phyloP scores from a whole-genome alignment of 176 grass and related monocot species.

The Cenchrus americanus region DNA sequence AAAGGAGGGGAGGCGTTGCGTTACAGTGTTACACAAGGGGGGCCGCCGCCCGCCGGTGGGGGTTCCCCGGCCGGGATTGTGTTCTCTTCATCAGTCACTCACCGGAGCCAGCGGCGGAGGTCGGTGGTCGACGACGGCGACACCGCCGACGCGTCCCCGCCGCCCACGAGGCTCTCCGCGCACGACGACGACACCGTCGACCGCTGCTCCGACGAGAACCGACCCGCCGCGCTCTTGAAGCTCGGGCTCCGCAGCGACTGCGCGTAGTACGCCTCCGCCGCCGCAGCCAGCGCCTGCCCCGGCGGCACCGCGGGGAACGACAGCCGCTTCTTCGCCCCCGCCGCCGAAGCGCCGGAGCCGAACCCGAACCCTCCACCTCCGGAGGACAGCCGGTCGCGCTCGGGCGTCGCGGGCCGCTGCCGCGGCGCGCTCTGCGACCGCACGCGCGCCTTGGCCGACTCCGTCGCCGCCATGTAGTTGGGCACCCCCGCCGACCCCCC shows the following conservation, averaged over 20 bases:
- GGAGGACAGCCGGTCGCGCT: slow-evolving; percentile 44
- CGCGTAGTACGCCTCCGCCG: slow-evolving; percentile 46
- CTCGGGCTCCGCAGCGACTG: slow-evolving; percentile 82
- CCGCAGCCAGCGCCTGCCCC: slow-evolving; percentile 14
- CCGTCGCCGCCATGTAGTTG: slow-evolving; percentile 95
- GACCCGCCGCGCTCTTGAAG: slow-evolving; percentile 86
- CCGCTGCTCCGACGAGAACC: slow-evolving; percentile 72
- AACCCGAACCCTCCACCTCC: background rate
- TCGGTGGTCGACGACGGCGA: slow-evolving; percentile 89
- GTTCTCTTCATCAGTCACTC: background rate
- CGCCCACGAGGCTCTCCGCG: slow-evolving; percentile 69
- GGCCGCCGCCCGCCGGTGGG: too few relatives aligned
- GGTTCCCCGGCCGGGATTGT: background rate
- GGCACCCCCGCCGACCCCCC: slow-evolving; percentile 51
- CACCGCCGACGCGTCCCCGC: slow-evolving; percentile 53
- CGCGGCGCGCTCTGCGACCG: slow-evolving; percentile 86
- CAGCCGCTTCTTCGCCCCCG: slow-evolving; percentile 72
- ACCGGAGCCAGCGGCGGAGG: slow-evolving; percentile 76
- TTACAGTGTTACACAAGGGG: background rate
- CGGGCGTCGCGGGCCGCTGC: slow-evolving; percentile 72
- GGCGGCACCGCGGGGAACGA: slow-evolving; percentile 63
- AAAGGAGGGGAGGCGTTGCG: too few relatives aligned
- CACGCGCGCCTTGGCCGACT: slow-evolving; percentile 82
- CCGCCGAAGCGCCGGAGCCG: background rate
- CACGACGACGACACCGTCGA: slow-evolving; percentile 86